Evolutionary conservation across 1,284 basidiomycete genomes (phyloP).

Genomic region (Rugosomyces carneus): DNA sequence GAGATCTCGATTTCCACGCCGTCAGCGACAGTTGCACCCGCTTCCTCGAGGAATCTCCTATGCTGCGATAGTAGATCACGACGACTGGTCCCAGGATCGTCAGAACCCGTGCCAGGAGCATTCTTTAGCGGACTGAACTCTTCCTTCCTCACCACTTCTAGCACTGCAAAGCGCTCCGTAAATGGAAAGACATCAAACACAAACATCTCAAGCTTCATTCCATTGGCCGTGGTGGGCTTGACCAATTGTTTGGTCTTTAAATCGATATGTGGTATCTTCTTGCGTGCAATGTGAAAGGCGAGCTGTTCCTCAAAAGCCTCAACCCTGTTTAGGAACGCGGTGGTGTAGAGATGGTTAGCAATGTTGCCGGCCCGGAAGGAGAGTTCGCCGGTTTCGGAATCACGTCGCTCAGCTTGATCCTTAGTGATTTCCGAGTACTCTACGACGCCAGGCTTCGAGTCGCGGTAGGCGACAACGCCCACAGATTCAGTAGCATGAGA

Average conservation of each 20-base stretch:
- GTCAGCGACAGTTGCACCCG: slow-evolving; percentile 70
- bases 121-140: slow-evolving; percentile 99
- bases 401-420: slow-evolving; percentile 77
- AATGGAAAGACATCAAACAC: slow-evolving; percentile 99
- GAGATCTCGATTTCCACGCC: slow-evolving; percentile 86
- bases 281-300: slow-evolving; percentile 96
- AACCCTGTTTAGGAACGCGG: slow-evolving; percentile 75
- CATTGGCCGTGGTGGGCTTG: slow-evolving; percentile 90
- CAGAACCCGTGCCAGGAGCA: slow-evolving; percentile 90
- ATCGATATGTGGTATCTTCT: slow-evolving; percentile 91
- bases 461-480: slow-evolving; percentile 86
- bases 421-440: slow-evolving; percentile 96
- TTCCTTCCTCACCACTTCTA: slow-evolving; percentile 85
- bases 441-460: slow-evolving; percentile 84
- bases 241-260: slow-evolving; percentile 55
- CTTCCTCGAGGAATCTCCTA: slow-evolving; percentile 72
- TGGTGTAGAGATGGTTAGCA: slow-evolving; percentile 98
- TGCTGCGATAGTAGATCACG: slow-evolving; percentile 91
- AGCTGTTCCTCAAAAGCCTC: slow-evolving; percentile 85
- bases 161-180: slow-evolving; percentile 76
- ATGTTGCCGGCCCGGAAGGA: slow-evolving; percentile 95
- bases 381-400: slow-evolving; percentile 68
- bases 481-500: slow-evolving; percentile 84
- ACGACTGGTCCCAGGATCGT: slow-evolving; percentile 87
- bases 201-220: slow-evolving; percentile 99